Evolutionary conservation across 257 asterid genomes (phyloP), one percentile per base, ranked within the genome.

Genomic region (Primulina eburnea): DNA sequence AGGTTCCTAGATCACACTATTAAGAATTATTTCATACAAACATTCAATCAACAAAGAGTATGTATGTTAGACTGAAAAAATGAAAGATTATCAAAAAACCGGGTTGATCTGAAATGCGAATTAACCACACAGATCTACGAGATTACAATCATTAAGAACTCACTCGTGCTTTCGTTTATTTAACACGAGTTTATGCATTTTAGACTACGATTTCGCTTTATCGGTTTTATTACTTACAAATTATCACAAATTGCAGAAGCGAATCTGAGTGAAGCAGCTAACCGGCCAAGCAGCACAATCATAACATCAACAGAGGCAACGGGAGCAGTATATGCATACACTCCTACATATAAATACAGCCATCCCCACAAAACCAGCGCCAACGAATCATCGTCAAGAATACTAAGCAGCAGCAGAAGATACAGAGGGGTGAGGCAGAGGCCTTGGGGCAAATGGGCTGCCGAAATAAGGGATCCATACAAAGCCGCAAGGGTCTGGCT

Each of bases 371-470:
- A n/a, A 52, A 34, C 64, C 24, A 33, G 11, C 11, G 60, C 50
- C 60, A 57, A 38, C 5, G 47, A 38, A 38, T 28, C 61, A 7
- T 55, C 43, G 2, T 21, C 56, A 56, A 38, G 14, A 38, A 8
- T 8, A n/a, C 7, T 26, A 37, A 35, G 55, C 21, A 37, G 71
- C 29, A 30, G 34, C 34, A 32, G 34, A 29, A 72, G 59, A 47
- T 72, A 72, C 59, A 64, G 76, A 65, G 76, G 76, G 17, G 76
- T 72, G 8, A 55, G 76, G 29, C 67, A 20, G 61, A 65, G 76
- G 60, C 76, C 76, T 0, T 72, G 76, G 76, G 76, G 76, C 26
- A 72, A 72, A 67, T 72, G 76, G 71, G 76, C 76, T 2, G 71
- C 71, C 3, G 76, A 72, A 68, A 72, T 72, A 65, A 40, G 76